phyloP scores from a whole-genome alignment of 2,329 filamentous ascomycete species.

The Phialocephala sp. region DNA sequence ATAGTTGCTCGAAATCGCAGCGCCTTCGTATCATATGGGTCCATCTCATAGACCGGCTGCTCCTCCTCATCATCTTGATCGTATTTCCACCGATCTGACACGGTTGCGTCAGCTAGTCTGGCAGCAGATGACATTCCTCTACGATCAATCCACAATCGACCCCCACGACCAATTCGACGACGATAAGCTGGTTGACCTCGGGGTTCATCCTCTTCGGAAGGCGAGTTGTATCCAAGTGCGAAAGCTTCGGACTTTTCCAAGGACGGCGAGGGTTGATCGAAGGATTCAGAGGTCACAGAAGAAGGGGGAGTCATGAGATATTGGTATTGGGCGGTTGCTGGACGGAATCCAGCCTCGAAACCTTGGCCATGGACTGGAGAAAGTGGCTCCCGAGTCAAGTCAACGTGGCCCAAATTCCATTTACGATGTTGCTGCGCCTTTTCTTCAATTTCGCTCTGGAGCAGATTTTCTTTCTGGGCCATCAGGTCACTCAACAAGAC shows the following conservation, averaged over 20 bases:
- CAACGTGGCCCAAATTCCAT: conserved; percentile 90
- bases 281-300: conserved; percentile 44
- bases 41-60: conserved; percentile 74
- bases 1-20: conserved; percentile 63
- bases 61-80: conserved; percentile 85
- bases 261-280: conserved; percentile 42
- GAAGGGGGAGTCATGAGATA: conserved; percentile 71
- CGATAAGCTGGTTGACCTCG: conserved; percentile 69
- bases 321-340: conserved; percentile 71
- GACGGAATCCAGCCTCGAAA: conserved; percentile 68
- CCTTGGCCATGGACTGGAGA: conserved; percentile 74
- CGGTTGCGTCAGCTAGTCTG: conserved; percentile 51
- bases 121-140: conserved; percentile 65
- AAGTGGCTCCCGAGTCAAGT: conserved; percentile 84
- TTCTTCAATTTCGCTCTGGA: conserved; percentile 81
- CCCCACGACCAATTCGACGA: conserved; percentile 82
- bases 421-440: conserved; percentile 87
- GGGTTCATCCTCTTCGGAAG: conserved; percentile 41
- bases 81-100: conserved; percentile 80
- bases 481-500: conserved; percentile 76
- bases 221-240: conserved; percentile 35
- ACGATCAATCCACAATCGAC: conserved; percentile 87
- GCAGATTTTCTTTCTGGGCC: conserved; percentile 80
- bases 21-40: conserved; percentile 68
- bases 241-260: conserved; percentile 38